Evolutionary conservation across 371 early-diverging fungal genomes (phyloP), one percentile per base, ranked within the genome.

Genomic region (Synchytrium microbalum): DNA sequence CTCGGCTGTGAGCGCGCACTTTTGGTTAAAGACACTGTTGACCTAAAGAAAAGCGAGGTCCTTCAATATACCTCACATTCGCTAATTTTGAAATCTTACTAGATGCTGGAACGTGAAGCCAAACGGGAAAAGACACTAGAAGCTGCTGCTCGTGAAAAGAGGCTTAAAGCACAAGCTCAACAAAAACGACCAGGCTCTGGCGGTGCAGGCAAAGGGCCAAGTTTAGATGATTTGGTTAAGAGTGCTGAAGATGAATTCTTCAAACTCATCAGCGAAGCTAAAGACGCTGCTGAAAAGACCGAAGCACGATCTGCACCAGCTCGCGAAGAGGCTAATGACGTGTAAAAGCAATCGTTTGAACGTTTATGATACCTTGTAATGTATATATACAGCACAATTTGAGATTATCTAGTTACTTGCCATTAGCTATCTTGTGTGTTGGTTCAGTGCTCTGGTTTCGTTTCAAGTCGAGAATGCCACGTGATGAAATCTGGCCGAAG

Each of bases 21-120:
- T 26, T 30, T 5, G 10, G 10, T 3, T 26, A 29, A 26, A 13
- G 13, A 28, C 27, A 5, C 30, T 13, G 10, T 25, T 29, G 10
- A 31, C 27, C n/a, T 14, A 51, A 51, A 14, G 51, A 51, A 51
- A n/a, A 57, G 24, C 10, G 13, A 57, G 24, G 3, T 1, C 2
- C 3, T 23, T 58, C 27, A 29, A 61, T 1, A 61, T 1, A n/a
- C 2, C 51, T 51, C 60, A 24, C 14, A 16, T 28, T 30, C 33
- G 5, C 10, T 29, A 60, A 66, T 33, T 24, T 60, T 46, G 30
- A 2, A 19, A 38, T 19, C 5, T 38, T 29, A 1, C 14, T 54
- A 79, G 78, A 83, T 83, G 83, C 70, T 83, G 28, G 83, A 83
- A 63, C 65, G 83, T n/a, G 83, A 83, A 66, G 71, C 74, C 31